Base-by-base conservation (phyloP, 2,329 filamentous ascomycete species). In the Sarocladiaceae sp. region DNA sequence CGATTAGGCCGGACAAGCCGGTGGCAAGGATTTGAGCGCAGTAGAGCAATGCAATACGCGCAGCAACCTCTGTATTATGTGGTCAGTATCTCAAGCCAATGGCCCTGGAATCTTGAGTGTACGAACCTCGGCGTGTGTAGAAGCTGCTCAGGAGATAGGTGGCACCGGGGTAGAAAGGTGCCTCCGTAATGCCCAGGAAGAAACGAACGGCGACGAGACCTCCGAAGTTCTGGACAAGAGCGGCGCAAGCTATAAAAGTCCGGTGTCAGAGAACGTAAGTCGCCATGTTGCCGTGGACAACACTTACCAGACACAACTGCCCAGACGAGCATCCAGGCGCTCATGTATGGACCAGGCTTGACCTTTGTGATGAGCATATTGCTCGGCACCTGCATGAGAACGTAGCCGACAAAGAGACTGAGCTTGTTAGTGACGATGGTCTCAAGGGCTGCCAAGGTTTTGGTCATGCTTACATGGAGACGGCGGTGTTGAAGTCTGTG, bases 11-110 rank as follows among this genome's bases (percentile, higher is more conserved):
- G 0, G 80, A 82, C 53, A 87, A 85, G 0, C 82, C 82, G 1
- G 81, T 82, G 1, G 78, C 81, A 2, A 86, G 70, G 12, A 86
- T 67, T 5, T 80, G 78, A 0, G 81, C 83, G 1, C 79, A 79
- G 49, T 73, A 66, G 2, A 66, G 68, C 3, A 82, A 63, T 3
- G 79, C 77, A 21, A 80, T 82, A 3, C 80, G 68, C 24, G 82
- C 65, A 4, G 74, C 78, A 2, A 83, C 64, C 57, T 83, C 82
- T 54, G 54, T 82, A 83, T 39, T 69, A 72, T 0, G 68, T 54
- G 0, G 69, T 11, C 48, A 45, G n/a, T 50, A 29, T 24, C 35
- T 20, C 6, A 13, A 16, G 7, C 21, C 26, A 13, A 29, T 29
- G 13, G 7, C 9, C 13, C 26, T 9, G 7, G 9, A 29, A 29